Percentiles rank a stretch among this genome's conserved stretches.
These are phyloP conservation scores for Bipolaris oryzae DNA, from an alignment of 2,329 filamentous ascomycete species.

Conservation along the genomic window DNA sequence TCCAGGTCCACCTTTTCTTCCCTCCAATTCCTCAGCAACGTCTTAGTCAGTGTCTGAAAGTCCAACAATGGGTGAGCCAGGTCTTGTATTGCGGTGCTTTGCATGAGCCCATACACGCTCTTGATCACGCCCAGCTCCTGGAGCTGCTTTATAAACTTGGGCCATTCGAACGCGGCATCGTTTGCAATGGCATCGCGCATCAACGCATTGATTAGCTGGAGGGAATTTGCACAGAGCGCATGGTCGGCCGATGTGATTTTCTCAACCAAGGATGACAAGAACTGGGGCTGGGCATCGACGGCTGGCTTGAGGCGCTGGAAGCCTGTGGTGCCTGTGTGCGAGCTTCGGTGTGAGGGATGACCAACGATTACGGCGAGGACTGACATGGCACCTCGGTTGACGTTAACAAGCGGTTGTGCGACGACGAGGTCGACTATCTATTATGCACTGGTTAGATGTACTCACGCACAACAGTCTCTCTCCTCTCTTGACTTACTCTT, in stretches of 20 bases:
- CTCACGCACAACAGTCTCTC: not conserved
- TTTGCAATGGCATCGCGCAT: conserved; percentile 88
- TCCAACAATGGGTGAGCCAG: conserved; percentile 87
- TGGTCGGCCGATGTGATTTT: conserved; percentile 94
- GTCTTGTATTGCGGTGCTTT: conserved; percentile 89
- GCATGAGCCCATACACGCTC: conserved; percentile 89
- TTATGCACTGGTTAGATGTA: conserved; percentile 18
- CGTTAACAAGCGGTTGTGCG: conserved; percentile 94
- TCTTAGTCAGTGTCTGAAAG: conserved; percentile 90
- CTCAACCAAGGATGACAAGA: conserved; percentile 90
- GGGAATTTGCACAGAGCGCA: conserved; percentile 89
- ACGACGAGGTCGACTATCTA: conserved; percentile 90
- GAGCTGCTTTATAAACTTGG: conserved; percentile 89
- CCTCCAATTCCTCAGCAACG: conserved; percentile 85
- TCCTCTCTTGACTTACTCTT: conserved; percentile 56
- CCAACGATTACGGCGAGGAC: conserved; percentile 93
- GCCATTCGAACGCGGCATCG: conserved; percentile 83
- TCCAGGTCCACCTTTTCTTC: conserved; percentile 85
- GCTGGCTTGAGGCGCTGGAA: conserved; percentile 92
- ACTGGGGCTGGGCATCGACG: conserved; percentile 88
- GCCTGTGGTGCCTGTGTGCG: conserved; percentile 72
- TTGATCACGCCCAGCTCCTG: conserved; percentile 94
- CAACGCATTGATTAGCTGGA: conserved; percentile 93
- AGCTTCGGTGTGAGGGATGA: conserved; percentile 68
- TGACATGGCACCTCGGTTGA: conserved; percentile 93